These are phyloP conservation scores for Lanmaoa pseudosensibilis DNA, from an alignment of 768 basidiomycete genomes.

Conservation along the genomic window DNA sequence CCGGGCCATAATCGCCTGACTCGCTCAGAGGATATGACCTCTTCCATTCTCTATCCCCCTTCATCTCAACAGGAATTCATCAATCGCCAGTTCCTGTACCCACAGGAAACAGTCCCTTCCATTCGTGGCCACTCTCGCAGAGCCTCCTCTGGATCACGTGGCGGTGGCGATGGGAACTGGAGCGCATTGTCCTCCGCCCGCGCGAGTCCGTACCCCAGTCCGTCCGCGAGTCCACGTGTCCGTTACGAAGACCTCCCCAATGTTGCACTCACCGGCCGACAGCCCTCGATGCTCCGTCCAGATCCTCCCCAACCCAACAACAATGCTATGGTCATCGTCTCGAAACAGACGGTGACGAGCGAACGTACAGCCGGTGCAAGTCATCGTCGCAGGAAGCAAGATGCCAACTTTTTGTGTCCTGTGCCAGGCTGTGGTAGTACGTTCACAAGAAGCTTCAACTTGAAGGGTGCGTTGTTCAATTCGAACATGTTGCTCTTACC, in stretches of 20 bases:
- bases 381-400: slow-evolving; percentile 81
- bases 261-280: slow-evolving; percentile 26
- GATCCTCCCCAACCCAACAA: slow-evolving; percentile 10
- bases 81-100: slow-evolving; percentile 44
- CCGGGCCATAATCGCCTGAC: slow-evolving; percentile 50
- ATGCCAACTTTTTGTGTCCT: slow-evolving; percentile 82
- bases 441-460: slow-evolving; percentile 90
- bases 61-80: slow-evolving; percentile 45
- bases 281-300: slow-evolving; percentile 24
- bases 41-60: slow-evolving; percentile 32
- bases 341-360: slow-evolving; percentile 87
- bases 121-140: slow-evolving; percentile 45
- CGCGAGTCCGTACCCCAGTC: slow-evolving; percentile 65
- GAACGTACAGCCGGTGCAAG: slow-evolving; percentile 86
- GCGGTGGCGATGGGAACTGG: slow-evolving; percentile 31
- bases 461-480: slow-evolving; percentile 62
- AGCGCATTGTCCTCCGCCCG: slow-evolving; percentile 40
- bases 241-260: slow-evolving; percentile 51
- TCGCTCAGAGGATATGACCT: slow-evolving; percentile 62
- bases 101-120: slow-evolving; percentile 36
- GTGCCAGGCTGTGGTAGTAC: slow-evolving; percentile 83
- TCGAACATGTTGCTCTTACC: slow-evolving; percentile 8
- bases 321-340: slow-evolving; percentile 26
- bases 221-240: slow-evolving; percentile 61
- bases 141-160: slow-evolving; percentile 41